A percentile compares a stretch with the other conserved stretches of the same genome.
Conservation (phyloP, 148 eudicot genomes). For the Vaccinium macrocarpon region DNA sequence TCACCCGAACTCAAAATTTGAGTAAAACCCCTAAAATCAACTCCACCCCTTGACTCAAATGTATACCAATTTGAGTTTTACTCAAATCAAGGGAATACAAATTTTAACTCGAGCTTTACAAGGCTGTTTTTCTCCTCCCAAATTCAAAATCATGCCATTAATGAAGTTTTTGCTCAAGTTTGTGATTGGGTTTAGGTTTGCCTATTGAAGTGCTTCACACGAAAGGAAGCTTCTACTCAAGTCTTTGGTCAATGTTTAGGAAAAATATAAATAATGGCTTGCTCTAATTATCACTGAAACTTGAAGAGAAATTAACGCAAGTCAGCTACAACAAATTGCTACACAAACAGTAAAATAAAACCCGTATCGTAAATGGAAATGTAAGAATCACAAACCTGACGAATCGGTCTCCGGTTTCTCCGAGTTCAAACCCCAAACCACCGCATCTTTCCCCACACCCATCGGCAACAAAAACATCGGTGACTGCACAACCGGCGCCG, state of each 20-base stretch:
- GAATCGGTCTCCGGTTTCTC: conserved; percentile 38
- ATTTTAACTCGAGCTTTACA: background rate
- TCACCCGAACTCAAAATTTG: background rate
- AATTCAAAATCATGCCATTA: background rate
- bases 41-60: background rate
- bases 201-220: background rate
- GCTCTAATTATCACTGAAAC: background rate
- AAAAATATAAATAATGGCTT: background rate
- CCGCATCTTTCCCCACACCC: conserved; percentile 41
- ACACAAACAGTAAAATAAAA: background rate
- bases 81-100: background rate
- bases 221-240: background rate
- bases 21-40: background rate
- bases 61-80: background rate
- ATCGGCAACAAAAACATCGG: conserved; percentile 14
- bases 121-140: background rate
- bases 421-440: conserved; percentile 46
- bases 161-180: background rate
- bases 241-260: background rate
- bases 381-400: conserved; percentile 39
- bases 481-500: conserved; percentile 12
- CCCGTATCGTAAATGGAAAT: background rate
- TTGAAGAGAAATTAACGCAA: background rate
- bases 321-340: background rate
- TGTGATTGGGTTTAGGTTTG: background rate